Evolutionary conservation across 441 rosid genomes (phyloP).

Genomic region (Bocquillonia castaneifolia): DNA sequence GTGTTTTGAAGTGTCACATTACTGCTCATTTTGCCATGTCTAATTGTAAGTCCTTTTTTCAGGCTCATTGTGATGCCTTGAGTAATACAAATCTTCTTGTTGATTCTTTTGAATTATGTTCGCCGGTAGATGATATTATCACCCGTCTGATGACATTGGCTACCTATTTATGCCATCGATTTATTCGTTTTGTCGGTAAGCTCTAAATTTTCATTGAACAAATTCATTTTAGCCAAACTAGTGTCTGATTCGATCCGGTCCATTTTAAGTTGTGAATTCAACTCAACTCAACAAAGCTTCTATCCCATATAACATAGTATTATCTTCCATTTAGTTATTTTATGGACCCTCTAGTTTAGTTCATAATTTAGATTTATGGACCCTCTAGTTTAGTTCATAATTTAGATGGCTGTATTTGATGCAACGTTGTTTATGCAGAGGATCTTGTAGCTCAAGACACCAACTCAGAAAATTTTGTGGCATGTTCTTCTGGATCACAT

Average conservation of each 20-base stretch:
- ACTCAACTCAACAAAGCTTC: not conserved
- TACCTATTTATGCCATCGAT: constrained; percentile 32
- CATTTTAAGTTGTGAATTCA: not conserved
- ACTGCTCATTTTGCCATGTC: constrained; percentile 11
- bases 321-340: not conserved
- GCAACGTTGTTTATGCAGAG: constrained; percentile 29
- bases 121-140: constrained; percentile 33
- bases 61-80: constrained; percentile 35
- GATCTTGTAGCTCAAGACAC: constrained; percentile 39
- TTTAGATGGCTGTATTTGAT: constrained; percentile 15
- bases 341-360: not conserved
- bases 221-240: not conserved
- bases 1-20: constrained; percentile 11
- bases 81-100: constrained; percentile 22
- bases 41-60: constrained; percentile 25
- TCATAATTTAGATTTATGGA: not conserved
- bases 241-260: constrained; percentile 2
- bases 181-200: constrained; percentile 49
- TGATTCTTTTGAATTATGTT: constrained; percentile 35
- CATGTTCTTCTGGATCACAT: constrained; percentile 20
- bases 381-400: not conserved
- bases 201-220: constrained; percentile 16
- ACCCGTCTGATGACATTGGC: constrained; percentile 35
- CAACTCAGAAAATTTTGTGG: constrained; percentile 26
- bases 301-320: not conserved